Percentiles rank a stretch among this genome's conserved stretches.
These are phyloP conservation scores for Glonium stellatum DNA, from an alignment of 495 filamentous ascomycete species.

Conservation along the genomic window DNA sequence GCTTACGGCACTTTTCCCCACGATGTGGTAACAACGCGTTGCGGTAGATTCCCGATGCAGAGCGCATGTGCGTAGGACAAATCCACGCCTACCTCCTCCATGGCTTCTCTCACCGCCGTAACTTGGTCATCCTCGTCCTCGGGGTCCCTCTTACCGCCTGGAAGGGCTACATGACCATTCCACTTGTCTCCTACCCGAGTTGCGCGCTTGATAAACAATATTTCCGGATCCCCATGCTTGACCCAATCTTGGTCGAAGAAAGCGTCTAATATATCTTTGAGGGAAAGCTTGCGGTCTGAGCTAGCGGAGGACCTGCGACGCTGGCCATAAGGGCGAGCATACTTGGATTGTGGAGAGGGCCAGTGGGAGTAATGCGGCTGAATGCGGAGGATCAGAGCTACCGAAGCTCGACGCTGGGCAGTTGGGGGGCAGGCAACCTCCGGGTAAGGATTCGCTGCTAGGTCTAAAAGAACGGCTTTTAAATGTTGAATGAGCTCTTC, in stretches of 20 bases:
- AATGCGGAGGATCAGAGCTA: conserved; percentile 64
- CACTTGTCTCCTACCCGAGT: conserved; percentile 65
- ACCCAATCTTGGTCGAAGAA: conserved; percentile 71
- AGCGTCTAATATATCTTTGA: conserved; percentile 43
- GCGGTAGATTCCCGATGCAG: conserved; percentile 60
- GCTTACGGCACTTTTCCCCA: conserved; percentile 65
- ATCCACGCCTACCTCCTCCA: conserved; percentile 66
- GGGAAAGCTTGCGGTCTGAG: conserved; percentile 27
- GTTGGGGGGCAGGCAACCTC: conserved; percentile 55
- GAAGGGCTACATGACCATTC: conserved; percentile 69
- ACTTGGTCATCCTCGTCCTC: conserved; percentile 59
- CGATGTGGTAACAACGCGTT: conserved; percentile 63
- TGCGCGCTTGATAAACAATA: conserved; percentile 71
- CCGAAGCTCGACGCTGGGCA: conserved; percentile 63
- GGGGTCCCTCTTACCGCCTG: conserved; percentile 65
- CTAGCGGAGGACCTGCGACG: conserved; percentile 11
- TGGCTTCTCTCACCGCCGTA: conserved; percentile 61
- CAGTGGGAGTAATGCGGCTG: conserved; percentile 54
- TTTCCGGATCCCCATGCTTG: conserved; percentile 64
- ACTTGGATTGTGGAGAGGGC: conserved; percentile 35
- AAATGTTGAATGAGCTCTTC: conserved; percentile 34
- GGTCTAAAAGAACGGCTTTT: conserved; percentile 43
- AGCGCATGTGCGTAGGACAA: conserved; percentile 51
- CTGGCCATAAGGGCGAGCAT: neutral
- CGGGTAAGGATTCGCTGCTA: conserved; percentile 52